Base-by-base conservation (phyloP, 257 asterid genomes). In the Agastache rugosa region DNA sequence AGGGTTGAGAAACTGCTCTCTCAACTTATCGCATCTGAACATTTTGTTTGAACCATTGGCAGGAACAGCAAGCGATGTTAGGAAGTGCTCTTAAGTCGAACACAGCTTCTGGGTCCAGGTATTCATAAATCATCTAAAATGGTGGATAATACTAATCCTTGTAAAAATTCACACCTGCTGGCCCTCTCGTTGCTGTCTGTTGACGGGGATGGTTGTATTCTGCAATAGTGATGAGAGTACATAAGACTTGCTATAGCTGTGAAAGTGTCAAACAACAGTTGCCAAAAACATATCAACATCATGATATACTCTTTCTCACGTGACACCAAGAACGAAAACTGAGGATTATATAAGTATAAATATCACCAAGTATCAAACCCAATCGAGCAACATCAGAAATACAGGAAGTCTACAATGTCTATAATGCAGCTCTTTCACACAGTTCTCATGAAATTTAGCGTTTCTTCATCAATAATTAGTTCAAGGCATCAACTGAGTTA, bases 41-140 rank as follows among this genome's bases (percentile, higher is more conserved):
- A 17, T 66, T 41, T 61, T 29, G 56, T 12, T 53, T 59, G 42
- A 53, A 54, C 42, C 37, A 68, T 35, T 9, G 8, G 56, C 69
- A 51, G 44, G 27, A 48, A 29, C 58, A 61, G 76, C 37, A 31
- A 35, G 41, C 56, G 56, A 48, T 34, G 5, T 34, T 14, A 6
- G 69, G 15, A 63, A 34, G 39, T 53, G 64, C 68, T 56, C 41
- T 23, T 55, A 54, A 59, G 50, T 65, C 75, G 44, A 80, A 71
- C 23, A 35, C 41, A 55, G 62, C 67, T 22, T 47, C 77, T 44
- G 39, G 47, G 59, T 39, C 64, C 58, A 17, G 27, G 25, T 23
- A 31, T 1, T 85, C 83, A 87, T 71, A 80, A 79, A 77, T 79
- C 86, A 10, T 82, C 89, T 35, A 84, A 74, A 66, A 87, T 81